Percentiles rank a stretch among this genome's conserved stretches.
Evolutionary conservation across 805 yeast species (phyloP).

Genomic region (Starmera amethionina): DNA sequence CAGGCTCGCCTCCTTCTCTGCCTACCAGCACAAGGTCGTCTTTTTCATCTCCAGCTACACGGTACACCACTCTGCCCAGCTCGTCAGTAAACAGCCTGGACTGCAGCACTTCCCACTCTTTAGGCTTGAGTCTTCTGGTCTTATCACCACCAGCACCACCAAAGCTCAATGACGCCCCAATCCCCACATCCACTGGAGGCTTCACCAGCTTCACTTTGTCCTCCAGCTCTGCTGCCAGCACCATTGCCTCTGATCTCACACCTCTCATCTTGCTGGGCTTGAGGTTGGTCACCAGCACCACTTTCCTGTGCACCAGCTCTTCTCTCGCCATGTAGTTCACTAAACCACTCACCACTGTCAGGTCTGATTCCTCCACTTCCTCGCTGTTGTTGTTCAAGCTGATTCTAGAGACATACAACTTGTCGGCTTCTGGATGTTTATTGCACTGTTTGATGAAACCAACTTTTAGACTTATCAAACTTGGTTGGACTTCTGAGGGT

Average conservation of each 20-base stretch:
- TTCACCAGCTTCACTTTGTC: slow-evolving; percentile 33
- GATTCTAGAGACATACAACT: slow-evolving; percentile 46
- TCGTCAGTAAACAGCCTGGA: slow-evolving; percentile 1
- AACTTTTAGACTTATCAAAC: slow-evolving; percentile 26
- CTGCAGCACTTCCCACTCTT: slow-evolving; percentile 9
- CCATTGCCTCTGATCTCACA: slow-evolving; percentile 52
- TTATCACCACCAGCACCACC: slow-evolving; percentile 1
- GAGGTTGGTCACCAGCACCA: slow-evolving; percentile 47
- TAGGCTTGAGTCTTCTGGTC: slow-evolving; percentile 4
- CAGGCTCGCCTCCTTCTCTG: neutral
- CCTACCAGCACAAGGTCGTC: neutral
- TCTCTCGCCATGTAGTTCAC: slow-evolving; percentile 33
- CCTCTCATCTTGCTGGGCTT: slow-evolving; percentile 60
- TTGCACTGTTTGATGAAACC: slow-evolving; percentile 38
- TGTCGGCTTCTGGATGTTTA: slow-evolving; percentile 49
- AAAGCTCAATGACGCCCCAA: slow-evolving; percentile 34
- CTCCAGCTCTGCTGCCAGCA: slow-evolving; percentile 43
- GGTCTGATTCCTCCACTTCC: slow-evolving; percentile 4
- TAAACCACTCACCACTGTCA: slow-evolving; percentile 52
- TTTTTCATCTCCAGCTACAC: neutral
- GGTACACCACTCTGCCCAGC: slow-evolving; percentile 4
- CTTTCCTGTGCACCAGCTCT: slow-evolving; percentile 28
- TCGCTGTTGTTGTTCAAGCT: slow-evolving; percentile 13
- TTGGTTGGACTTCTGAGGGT: slow-evolving; percentile 3
- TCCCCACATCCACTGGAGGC: slow-evolving; percentile 29